Evolutionary conservation across 108 stramenopile species (phyloP).

Genomic region (Conticribra guillardii): DNA sequence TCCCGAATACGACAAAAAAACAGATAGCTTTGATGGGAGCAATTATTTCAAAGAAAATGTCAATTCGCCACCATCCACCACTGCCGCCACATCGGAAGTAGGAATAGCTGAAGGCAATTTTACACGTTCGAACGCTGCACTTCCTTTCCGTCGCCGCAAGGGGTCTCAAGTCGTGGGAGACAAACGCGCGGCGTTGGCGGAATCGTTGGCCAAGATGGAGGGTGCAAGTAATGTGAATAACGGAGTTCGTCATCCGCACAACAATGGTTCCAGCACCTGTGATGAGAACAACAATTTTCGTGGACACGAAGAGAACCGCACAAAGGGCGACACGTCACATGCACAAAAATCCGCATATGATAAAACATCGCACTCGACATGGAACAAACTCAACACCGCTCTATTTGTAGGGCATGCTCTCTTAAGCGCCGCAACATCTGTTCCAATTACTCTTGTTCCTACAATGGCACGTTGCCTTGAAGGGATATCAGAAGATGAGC

Average conservation of each 20-base stretch:
- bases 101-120: background rate
- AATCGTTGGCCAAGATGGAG: no score
- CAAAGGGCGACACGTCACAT: background rate
- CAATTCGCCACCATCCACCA: conserved; percentile 1
- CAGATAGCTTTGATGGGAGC: background rate
- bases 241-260: no score
- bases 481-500: conserved; percentile 23
- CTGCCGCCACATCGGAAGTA: background rate
- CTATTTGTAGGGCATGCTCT: conserved; percentile 58
- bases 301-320: conserved; percentile 1
- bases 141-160: background rate
- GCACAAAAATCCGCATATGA: conserved; percentile 10
- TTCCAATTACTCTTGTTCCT: conserved; percentile 67
- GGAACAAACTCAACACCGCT: conserved; percentile 77
- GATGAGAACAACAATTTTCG: background rate
- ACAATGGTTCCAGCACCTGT: no score
- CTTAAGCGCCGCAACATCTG: conserved; percentile 63
- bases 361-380: conserved; percentile 21
- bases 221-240: no score
- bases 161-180: background rate
- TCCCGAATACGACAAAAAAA: background rate
- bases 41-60: background rate
- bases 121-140: background rate
- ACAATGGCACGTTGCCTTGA: conserved; percentile 60
- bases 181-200: no score